A percentile compares a stretch with the other conserved stretches of the same genome.
Conservation (phyloP, 2,329 filamentous ascomycete genomes). For the Ciborinia camelliae region DNA sequence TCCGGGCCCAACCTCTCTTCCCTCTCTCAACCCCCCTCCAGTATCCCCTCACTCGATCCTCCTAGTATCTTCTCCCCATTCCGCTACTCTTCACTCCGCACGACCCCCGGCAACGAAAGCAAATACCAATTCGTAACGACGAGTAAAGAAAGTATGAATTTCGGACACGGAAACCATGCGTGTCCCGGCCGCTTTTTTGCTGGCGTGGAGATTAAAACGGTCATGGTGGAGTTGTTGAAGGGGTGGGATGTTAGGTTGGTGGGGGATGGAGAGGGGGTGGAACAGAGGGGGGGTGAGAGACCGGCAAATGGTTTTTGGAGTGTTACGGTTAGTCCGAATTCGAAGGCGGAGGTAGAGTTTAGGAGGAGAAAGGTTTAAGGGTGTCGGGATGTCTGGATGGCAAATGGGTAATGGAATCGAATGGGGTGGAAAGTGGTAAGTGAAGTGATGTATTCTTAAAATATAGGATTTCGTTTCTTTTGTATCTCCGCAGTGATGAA, state of each 20-base stretch:
- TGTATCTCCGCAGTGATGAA: no score
- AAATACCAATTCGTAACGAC: conserved; percentile 6
- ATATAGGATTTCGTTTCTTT: no score
- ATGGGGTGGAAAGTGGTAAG: no score
- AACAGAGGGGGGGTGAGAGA: neutral
- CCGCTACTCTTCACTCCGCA: neutral
- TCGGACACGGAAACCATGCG: conserved; percentile 6
- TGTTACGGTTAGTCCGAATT: neutral
- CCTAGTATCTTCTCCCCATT: neutral
- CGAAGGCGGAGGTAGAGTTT: neutral
- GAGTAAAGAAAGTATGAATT: neutral
- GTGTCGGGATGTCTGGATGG: no score
- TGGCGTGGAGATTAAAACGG: neutral
- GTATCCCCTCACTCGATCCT: neutral
- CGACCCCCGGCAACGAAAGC: neutral
- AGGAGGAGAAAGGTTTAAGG: neutral
- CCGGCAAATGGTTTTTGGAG: neutral
- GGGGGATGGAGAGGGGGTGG: neutral
- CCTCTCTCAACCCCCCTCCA: neutral
- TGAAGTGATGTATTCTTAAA: no score
- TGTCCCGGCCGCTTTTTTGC: conserved; percentile 14
- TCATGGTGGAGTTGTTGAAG: neutral
- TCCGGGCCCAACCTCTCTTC: conserved; percentile 21
- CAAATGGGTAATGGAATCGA: no score
- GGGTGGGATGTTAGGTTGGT: neutral